phyloP scores from a whole-genome alignment of 2,329 filamentous ascomycete genomes.

The Neofusicoccum kwambonambiense region DNA sequence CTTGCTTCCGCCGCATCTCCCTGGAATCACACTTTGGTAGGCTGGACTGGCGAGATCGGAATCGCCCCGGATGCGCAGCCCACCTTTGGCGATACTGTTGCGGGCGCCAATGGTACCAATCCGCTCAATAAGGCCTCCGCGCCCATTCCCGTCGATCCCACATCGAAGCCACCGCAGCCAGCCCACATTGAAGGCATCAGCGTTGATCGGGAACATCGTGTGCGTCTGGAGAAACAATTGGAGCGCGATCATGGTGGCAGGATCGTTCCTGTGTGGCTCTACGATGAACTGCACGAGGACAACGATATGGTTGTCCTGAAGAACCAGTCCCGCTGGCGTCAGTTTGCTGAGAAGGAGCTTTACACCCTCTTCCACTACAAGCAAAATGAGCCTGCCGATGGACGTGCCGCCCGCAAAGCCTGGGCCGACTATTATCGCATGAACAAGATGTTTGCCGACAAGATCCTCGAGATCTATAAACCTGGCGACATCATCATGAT shows the following conservation, averaged over 20 bases:
- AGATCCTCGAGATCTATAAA: conserved; percentile 84
- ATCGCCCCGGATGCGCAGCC: conserved; percentile 32
- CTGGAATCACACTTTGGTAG: conserved; percentile 91
- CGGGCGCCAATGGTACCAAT: conserved; percentile 43
- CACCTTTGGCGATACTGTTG: conserved; percentile 25
- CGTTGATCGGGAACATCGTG: conserved; percentile 68
- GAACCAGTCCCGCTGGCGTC: conserved; percentile 82
- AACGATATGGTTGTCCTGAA: conserved; percentile 70
- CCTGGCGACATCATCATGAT: conserved; percentile 90
- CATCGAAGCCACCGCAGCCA: conserved; percentile 55
- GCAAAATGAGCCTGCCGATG: conserved; percentile 85
- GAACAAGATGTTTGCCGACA: conserved; percentile 89
- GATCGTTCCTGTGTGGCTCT: conserved; percentile 85
- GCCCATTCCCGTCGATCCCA: conserved; percentile 70
- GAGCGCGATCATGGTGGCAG: conserved; percentile 70
- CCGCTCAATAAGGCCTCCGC: conserved; percentile 74
- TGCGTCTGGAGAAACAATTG: conserved; percentile 71
- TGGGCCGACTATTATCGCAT: conserved; percentile 93
- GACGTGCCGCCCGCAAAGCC: conserved; percentile 73
- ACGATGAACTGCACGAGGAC: conserved; percentile 69
- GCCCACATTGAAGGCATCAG: conserved; percentile 66
- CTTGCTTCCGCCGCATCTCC: conserved; percentile 78
- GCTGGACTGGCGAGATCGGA: conserved; percentile 81
- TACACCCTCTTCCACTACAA: conserved; percentile 97
- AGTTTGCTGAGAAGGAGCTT: conserved; percentile 86